phyloP scores from a whole-genome alignment of 805 yeast species.

The Kurtzmaniella fragi region DNA sequence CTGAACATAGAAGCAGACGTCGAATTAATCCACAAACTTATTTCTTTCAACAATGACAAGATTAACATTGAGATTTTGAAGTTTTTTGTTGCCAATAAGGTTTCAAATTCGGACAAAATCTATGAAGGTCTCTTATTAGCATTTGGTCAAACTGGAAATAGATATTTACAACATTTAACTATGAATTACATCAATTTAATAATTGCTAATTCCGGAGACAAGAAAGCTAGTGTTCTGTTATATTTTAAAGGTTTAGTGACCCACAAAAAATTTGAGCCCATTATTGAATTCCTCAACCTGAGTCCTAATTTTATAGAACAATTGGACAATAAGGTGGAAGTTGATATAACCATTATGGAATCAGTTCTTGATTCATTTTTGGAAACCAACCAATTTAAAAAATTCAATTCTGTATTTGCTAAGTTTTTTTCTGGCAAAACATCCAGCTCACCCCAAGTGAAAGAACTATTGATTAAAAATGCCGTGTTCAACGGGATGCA shows the following conservation, averaged over 20 bases:
- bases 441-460: slow-evolving; percentile 1
- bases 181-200: slow-evolving; percentile 1
- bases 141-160: slow-evolving; percentile 11
- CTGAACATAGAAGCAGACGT: slow-evolving; percentile 10
- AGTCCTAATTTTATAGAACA: slow-evolving; percentile 1
- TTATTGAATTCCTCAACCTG: slow-evolving; percentile 7
- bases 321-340: slow-evolving; percentile 3
- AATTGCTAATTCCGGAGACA: slow-evolving; percentile 8
- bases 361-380: slow-evolving; percentile 10
- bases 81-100: slow-evolving; percentile 6
- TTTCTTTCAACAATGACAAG: slow-evolving; percentile 19
- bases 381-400: slow-evolving; percentile 7
- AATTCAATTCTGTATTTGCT: slow-evolving; percentile 14
- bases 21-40: slow-evolving; percentile 10
- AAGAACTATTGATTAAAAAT: slow-evolving; percentile 19
- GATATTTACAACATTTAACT: slow-evolving; percentile 12
- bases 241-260: slow-evolving; percentile 10
- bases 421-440: slow-evolving; percentile 1
- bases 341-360: slow-evolving; percentile 2
- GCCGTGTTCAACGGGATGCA: slow-evolving; percentile 15
- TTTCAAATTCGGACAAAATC: not conserved
- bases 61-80: slow-evolving; percentile 19
- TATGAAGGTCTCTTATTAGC: not conserved
- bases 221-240: slow-evolving; percentile 11
- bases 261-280: slow-evolving; percentile 1